These are phyloP conservation scores for Lactifluus hygrophoroides DNA, from an alignment of 768 basidiomycete genomes.

Conservation along the genomic window DNA sequence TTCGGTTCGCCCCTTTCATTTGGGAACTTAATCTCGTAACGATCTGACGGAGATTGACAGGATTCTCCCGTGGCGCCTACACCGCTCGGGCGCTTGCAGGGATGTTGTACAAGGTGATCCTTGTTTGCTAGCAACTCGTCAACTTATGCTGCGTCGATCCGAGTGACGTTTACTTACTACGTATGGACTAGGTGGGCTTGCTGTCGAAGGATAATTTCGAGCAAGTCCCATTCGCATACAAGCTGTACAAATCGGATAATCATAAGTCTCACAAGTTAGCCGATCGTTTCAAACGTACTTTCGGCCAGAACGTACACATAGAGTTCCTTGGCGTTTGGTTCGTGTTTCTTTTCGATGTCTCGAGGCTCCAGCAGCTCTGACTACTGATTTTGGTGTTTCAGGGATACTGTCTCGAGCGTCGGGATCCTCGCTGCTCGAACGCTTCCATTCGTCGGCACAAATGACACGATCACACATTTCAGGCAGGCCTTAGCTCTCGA, in stretches of 20 bases:
- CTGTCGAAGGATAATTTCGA: slow-evolving; percentile 58
- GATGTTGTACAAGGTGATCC: no score
- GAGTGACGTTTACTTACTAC: no score
- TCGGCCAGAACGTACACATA: slow-evolving; percentile 51
- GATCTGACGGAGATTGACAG: no score
- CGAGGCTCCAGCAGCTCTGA: neutral
- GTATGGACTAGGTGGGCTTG: slow-evolving; percentile 74
- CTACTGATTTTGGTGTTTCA: slow-evolving; percentile 15
- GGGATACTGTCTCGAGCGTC: slow-evolving; percentile 80
- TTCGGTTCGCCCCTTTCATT: no score
- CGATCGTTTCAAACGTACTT: slow-evolving; percentile 63
- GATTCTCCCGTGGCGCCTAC: no score
- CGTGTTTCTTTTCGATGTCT: neutral
- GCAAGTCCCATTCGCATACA: slow-evolving; percentile 67
- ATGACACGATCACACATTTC: slow-evolving; percentile 57
- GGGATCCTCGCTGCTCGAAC: slow-evolving; percentile 48
- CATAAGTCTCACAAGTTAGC: slow-evolving; percentile 38
- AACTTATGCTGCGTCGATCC: no score
- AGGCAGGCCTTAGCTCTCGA: slow-evolving; percentile 73
- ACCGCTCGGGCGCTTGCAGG: no score
- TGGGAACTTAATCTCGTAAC: no score
- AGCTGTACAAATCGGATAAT: slow-evolving; percentile 52
- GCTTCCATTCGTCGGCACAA: slow-evolving; percentile 60
- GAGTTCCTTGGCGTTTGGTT: slow-evolving; percentile 80
- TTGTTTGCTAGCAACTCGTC: no score